Evolutionary conservation across 2,329 filamentous ascomycete genomes (phyloP), one percentile per base, ranked within the genome.

Genomic region (Monosporascus sp.): DNA sequence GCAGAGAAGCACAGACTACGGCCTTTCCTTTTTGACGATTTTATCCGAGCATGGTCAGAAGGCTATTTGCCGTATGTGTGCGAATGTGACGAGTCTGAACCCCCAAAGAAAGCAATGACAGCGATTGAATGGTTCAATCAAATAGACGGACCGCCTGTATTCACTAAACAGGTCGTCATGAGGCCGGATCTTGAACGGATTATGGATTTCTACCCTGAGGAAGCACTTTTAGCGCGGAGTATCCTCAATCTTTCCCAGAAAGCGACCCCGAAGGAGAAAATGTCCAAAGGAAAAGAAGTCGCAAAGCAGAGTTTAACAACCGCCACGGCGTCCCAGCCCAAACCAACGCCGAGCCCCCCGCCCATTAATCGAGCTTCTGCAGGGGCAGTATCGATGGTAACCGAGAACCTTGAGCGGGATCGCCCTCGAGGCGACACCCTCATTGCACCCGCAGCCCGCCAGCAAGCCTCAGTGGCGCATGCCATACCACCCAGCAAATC

Each of bases 91-190:
- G 54, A 58, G 11, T 51, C 56, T 1, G 22, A 62, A 1, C 54
- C 62, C 5, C 61, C 58, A 6, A 38, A 53, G 2, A 59, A 61
- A 47, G 59, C 61, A 0, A 43, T 67, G 39, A 61, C 54, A 17
- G 65, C 67, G 17, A 62, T 68, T 31, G 61, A 65, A 9, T 71
- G 69, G 69, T 71, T 69, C 38, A 70, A 69, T 44, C 57, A 62
- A 9, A 64, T 61, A 31, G 66, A 66, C 7, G 65, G 67, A 17
- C 59, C 68, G 14, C 59, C 62, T 9, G 5, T 61, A 20, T 69
- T 57, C 48, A 62, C 58, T 5, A 60, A 57, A 5, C 57, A 62
- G n/a, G 54, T 70, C 25, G 55, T 70, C 18, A 68, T 63, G 2
- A 62, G 56, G 35, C 56, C 63, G 18, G 70, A 68, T 35, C 50